Evolutionary conservation across 2,329 filamentous ascomycete species (phyloP).

Genomic region (Lachnellula arida): DNA sequence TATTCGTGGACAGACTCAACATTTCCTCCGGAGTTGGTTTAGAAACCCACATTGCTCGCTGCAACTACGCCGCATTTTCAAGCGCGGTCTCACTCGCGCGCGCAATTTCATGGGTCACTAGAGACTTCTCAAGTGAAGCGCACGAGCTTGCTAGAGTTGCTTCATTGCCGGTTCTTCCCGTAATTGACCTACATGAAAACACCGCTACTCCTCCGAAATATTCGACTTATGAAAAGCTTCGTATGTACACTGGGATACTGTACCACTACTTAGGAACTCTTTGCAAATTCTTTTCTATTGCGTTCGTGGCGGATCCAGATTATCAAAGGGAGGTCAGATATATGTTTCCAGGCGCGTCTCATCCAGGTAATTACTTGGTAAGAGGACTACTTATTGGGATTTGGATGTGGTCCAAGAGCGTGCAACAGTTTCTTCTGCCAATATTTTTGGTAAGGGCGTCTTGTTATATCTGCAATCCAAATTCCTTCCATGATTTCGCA

Average conservation of each 20-base stretch:
- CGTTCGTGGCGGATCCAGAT: slow-evolving; percentile 40
- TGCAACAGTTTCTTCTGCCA: slow-evolving; percentile 41
- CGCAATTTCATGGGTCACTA: background rate
- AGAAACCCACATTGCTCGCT: background rate
- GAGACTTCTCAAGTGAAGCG: background rate
- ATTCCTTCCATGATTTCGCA: background rate
- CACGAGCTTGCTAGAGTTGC: background rate
- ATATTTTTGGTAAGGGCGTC: slow-evolving; percentile 32
- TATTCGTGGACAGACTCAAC: background rate
- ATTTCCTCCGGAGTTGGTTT: background rate
- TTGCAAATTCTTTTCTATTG: slow-evolving; percentile 40
- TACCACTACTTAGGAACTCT: slow-evolving; percentile 27
- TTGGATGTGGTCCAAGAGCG: slow-evolving; percentile 43
- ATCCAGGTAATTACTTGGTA: slow-evolving; percentile 35
- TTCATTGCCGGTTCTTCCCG: background rate
- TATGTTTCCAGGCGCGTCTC: slow-evolving; percentile 34
- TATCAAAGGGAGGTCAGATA: slow-evolving; percentile 40
- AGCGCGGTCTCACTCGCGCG: background rate
- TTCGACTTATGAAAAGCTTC: background rate
- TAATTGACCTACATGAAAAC: background rate
- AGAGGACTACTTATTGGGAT: slow-evolving; percentile 36
- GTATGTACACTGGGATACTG: background rate
- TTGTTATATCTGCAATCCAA: too few relatives aligned
- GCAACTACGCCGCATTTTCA: background rate
- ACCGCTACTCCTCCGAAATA: background rate